Evolutionary conservation across 768 basidiomycete species (phyloP).

Genomic region (Lentinula lateritia): DNA sequence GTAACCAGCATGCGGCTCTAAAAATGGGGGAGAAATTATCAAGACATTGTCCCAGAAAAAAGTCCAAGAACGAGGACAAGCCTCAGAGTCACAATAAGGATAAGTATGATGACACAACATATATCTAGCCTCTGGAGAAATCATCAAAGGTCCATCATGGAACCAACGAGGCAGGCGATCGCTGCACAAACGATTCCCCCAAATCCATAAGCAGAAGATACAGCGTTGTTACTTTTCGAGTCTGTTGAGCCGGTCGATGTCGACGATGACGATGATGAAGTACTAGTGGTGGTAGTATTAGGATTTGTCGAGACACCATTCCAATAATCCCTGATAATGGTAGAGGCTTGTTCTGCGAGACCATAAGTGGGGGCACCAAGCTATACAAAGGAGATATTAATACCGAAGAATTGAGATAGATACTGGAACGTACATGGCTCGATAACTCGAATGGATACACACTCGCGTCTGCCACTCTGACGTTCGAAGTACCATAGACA

Average conservation of each 20-base stretch:
- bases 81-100: neutral
- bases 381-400: neutral
- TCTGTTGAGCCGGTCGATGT: neutral
- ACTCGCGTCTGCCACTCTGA: constrained; percentile 30
- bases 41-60: neutral
- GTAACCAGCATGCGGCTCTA: neutral
- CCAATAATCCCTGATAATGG: constrained; percentile 25
- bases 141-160: neutral
- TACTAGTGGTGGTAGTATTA: constrained; percentile 12
- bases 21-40: neutral
- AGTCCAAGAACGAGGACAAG: neutral
- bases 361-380: constrained; percentile 18
- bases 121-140: neutral
- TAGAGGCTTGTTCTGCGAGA: constrained; percentile 33
- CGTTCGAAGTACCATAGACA: constrained; percentile 52
- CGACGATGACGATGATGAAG: neutral
- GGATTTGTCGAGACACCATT: constrained; percentile 5
- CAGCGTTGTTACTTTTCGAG: neutral
- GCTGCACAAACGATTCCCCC: neutral
- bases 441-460: constrained; percentile 20
- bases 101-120: neutral
- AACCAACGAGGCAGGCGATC: neutral
- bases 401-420: neutral
- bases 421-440: constrained; percentile 16
- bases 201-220: neutral